Evolutionary conservation across 805 yeast genomes (phyloP).

Genomic region (Nakazawaea siamensis): DNA sequence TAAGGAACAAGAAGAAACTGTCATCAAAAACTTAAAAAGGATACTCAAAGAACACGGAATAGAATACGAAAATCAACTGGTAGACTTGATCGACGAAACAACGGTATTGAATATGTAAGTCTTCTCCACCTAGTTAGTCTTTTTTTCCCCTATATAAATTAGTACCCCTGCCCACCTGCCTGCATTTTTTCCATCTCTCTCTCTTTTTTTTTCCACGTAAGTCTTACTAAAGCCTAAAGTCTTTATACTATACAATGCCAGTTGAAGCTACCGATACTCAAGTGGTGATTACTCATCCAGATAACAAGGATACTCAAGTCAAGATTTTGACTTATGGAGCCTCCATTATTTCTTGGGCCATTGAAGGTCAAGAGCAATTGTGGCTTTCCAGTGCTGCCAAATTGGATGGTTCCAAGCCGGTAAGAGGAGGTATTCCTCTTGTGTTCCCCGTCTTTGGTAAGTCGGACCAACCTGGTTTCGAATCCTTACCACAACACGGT

Average conservation of each 20-base stretch:
- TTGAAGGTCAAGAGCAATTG: slow-evolving; percentile 67
- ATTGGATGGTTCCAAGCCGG: slow-evolving; percentile 88
- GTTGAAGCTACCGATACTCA: slow-evolving; percentile 58
- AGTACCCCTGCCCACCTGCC: too few relatives aligned
- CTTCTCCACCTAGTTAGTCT: background rate
- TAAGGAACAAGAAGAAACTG: slow-evolving; percentile 29
- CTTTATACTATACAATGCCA: slow-evolving; percentile 35
- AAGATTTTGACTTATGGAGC: slow-evolving; percentile 83
- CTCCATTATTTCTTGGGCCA: slow-evolving; percentile 74
- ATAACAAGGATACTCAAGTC: slow-evolving; percentile 44
- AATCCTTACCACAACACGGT: slow-evolving; percentile 87
- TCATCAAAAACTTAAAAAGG: slow-evolving; percentile 1
- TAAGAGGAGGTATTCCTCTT: slow-evolving; percentile 94
- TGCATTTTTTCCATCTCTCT: too few relatives aligned
- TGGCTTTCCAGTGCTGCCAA: slow-evolving; percentile 77
- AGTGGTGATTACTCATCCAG: slow-evolving; percentile 53
- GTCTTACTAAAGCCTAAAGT: too few relatives aligned
- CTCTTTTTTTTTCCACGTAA: too few relatives aligned
- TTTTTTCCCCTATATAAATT: background rate
- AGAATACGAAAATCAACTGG: background rate
- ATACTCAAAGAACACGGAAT: slow-evolving; percentile 5
- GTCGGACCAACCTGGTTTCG: slow-evolving; percentile 48
- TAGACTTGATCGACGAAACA: background rate
- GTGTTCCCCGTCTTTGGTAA: slow-evolving; percentile 95
- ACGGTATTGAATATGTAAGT: background rate